Evolutionary conservation across 163 green algal species (phyloP).

Genomic region (Volvox carteri): DNA sequence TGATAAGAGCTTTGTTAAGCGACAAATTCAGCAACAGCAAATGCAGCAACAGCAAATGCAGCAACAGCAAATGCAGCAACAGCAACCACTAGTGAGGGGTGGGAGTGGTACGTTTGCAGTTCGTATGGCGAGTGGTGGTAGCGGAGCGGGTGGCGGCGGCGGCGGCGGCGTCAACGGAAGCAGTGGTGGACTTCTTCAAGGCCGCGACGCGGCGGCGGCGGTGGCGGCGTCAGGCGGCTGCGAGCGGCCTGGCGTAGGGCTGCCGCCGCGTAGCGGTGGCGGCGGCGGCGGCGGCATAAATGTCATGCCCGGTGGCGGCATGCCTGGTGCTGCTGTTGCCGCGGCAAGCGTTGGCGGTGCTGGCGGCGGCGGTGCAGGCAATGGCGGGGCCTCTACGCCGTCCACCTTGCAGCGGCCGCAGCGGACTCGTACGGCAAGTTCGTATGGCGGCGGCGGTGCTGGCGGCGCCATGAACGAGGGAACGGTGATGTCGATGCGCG

Average conservation of each 20-base stretch:
- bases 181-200: too few species aligned
- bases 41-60: not conserved
- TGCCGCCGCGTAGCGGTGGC: slow-evolving; percentile 26
- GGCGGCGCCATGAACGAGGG: not conserved
- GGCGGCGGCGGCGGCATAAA: too few species aligned
- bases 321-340: not conserved
- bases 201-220: not conserved
- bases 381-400: not conserved
- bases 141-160: not conserved
- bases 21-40: not conserved
- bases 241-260: not conserved
- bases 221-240: not conserved
- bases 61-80: not conserved
- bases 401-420: slow-evolving; percentile 49
- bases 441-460: not conserved
- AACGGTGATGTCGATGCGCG: not conserved
- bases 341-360: not conserved
- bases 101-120: not conserved
- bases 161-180: too few species aligned
- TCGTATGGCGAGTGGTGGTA: not conserved
- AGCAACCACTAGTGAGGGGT: not conserved
- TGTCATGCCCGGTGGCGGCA: not conserved
- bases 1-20: not conserved
- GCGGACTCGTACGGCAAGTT: slow-evolving; percentile 22
- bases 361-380: not conserved